Conservation (phyloP, 2,329 filamentous ascomycete species). For the Colletotrichum sp. region DNA sequence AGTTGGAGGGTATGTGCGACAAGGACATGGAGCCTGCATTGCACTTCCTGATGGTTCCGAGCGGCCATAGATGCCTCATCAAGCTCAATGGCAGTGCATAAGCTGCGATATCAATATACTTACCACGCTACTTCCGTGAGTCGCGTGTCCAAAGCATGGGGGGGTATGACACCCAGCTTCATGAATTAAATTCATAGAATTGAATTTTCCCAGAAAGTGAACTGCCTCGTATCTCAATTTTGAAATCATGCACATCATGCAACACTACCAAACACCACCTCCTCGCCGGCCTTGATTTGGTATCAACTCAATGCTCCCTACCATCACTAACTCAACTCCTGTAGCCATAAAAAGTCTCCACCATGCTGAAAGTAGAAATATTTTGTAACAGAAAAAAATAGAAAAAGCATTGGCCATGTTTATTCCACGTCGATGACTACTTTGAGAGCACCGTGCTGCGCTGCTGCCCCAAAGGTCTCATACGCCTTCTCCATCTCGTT, state of each 20-base stretch:
- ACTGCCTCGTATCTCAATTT: not conserved
- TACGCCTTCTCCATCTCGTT: slow-evolving; percentile 49
- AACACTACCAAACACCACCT: not conserved
- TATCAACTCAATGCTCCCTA: not conserved
- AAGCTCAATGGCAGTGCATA: not conserved
- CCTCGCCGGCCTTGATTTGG: not conserved
- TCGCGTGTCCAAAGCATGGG: no score
- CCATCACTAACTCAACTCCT: not conserved
- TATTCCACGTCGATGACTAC: slow-evolving; percentile 39
- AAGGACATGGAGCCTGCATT: slow-evolving; percentile 38
- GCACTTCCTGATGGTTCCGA: slow-evolving; percentile 38
- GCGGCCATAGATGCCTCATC: slow-evolving; percentile 35
- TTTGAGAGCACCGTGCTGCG: slow-evolving; percentile 48
- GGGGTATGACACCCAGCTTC: no score
- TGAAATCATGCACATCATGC: not conserved
- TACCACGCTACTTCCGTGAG: no score
- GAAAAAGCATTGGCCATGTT: not conserved
- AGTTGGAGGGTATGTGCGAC: slow-evolving; percentile 37
- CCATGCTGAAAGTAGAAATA: not conserved
- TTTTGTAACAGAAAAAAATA: not conserved
- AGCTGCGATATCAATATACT: not conserved
- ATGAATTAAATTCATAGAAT: fast-evolving
- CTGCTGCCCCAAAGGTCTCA: slow-evolving; percentile 43
- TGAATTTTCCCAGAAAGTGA: not conserved
- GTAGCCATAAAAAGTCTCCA: not conserved